Base-by-base conservation (phyloP, 306 rosid genomes). In the Malus fusca region DNA sequence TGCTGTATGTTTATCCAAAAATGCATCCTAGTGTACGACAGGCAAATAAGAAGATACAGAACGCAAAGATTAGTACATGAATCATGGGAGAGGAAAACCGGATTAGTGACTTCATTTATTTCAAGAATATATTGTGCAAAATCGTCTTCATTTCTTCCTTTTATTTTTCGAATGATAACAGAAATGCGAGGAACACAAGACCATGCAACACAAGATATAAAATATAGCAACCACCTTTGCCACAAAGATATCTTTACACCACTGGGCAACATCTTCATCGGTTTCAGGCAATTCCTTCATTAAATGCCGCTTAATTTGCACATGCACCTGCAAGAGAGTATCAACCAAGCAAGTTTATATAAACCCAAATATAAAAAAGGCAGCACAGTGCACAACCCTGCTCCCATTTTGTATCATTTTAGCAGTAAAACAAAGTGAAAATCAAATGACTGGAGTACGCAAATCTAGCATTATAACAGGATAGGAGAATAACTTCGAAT, bases 231-330 rank as follows among this genome's bases (percentile, higher is more conserved):
- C 7, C 69, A 89, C 99, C 97, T 96, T 96, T 31, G 86, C 91
- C 35, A 86, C 91, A 81, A 96, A 96, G 66, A 81, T 25, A 84
- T 96, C 99, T 83, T 88, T 89, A 79, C 99, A 96, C 99, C 99
- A 96, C 53, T 92, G 97, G 35, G 96, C 90, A 79, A 96, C 91
- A 66, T 87, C 97, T 14, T 92, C 99, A n/a, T 92, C 99, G 23
- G 90, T 69, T 84, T 90, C 90, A 53, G 99, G 98, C 82, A 96
- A 73, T 19, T 89, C 96, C 60, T 88, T 90, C 96, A 88, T 96
- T 76, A 82, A 74, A 85, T 92, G 96, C 68, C 99, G 89, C 82
- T 96, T 92, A 78, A 96, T 71, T 83, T 87, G 97, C 81, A 96
- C 98, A n/a, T 96, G 91, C 64, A 96, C 89, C 99, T 96, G 86